Base-by-base conservation (phyloP, 2,329 filamentous ascomycete species). In the Fusarium papillatum region DNA sequence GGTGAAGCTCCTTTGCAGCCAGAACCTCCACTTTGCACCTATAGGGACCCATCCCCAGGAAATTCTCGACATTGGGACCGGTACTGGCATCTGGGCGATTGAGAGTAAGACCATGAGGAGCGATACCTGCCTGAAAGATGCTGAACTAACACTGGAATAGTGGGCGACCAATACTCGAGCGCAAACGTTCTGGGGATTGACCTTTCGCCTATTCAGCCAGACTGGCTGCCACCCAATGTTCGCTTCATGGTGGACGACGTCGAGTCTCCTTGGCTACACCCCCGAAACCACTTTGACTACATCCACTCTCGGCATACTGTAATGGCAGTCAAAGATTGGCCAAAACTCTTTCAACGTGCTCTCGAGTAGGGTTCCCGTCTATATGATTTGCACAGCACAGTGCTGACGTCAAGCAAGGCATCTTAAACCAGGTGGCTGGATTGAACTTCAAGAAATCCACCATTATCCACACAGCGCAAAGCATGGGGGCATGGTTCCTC, bases 41-140 rank as follows among this genome's bases (percentile, higher is more conserved):
- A 85, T 90, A 61, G 85, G 84, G 7, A 80, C 85, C 4, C 81
- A 85, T 48, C 86, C 87, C 0, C 87, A 89, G 69, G 84, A 88
- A 72, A 84, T 90, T 13, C 81, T 91, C n/a, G 90, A 91, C 74
- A 86, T 91, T 55, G 90, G 89, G 17, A 91, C 90, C 0, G 90
- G 90, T 4, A 91, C 89, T 1, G 90, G 90, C 3, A 89, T 90
- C 9, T 91, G 90, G 90, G 88, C 89, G 13, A 90, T 91, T 66
- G 89, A 91, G 74, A 88, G 84, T 86, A 78, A 77, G 84, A 34
- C 4, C 7, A 53, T 43, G 38, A 55, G 16, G 50, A 57, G 50
- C 17, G 19, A 24, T 29, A n/a, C 13, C 22, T 17, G 17, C 39
- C 10, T 11, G 14, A 29, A 34, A 13, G 50, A 46, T 46, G 17